Evolutionary conservation across 2,329 filamentous ascomycete genomes (phyloP), one percentile per base, ranked within the genome.

Genomic region (Alternaria brassicae): DNA sequence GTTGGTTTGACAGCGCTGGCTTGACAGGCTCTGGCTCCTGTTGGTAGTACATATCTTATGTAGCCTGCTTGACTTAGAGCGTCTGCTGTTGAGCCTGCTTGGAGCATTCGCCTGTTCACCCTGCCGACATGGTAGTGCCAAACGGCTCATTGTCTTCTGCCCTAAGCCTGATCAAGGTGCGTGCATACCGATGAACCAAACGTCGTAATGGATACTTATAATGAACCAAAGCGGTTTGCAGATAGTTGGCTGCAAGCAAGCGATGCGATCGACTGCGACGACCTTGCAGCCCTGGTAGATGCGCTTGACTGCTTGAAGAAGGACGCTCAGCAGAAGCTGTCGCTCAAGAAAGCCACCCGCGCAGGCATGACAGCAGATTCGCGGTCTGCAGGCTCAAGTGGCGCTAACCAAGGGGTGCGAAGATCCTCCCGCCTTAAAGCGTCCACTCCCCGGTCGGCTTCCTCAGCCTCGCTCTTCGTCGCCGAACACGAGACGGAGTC

Each of bases 241-340:
- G 2, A 50, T n/a, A 21, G 42, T n/a, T 56, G n/a, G 53, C 21
- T 56, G 21, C 28, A 56, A 56, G 21, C n/a, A n/a, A 56, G 53
- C 17, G 7, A 56, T 50, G 4, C 21, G 30, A 28, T 56, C 5
- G n/a, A 56, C 6, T 32, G 7, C 28, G 28, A 56, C 5, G 37
- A 56, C 12, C 53, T 56, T 56, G 28, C 8, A 50, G 44, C 53
- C 3, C 27, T 56, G n/a, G 21, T 56, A 50, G 37, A 56, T 42
- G 44, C 53, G 37, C 53, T 56, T 13, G 21, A 50, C 25, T 37
- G 44, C 27, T 21, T 56, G 4, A 56, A 56, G 44, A 56, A 56
- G 37, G 44, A 50, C 5, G 45, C 44, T n/a, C 10, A 56, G 28
- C 12, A 56, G 53, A 50, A 50, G 13, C 10, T 56, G 8, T 56